Evolutionary conservation across 306 rosid genomes (phyloP), one percentile per base, ranked within the genome.

Genomic region (Lathyrus aphaca): DNA sequence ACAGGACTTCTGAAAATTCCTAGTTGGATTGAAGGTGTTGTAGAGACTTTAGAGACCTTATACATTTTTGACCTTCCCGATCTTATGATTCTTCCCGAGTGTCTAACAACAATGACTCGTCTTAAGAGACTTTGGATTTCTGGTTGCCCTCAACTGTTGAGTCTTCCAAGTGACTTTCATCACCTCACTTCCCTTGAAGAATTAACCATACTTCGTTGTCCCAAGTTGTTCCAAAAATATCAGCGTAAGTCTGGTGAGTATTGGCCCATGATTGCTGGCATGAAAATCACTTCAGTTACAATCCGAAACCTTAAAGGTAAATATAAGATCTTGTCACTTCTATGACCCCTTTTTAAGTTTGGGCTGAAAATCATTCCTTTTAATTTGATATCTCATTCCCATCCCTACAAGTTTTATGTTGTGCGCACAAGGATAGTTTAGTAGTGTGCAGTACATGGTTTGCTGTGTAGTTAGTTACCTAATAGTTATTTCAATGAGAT

Each of bases 261-360:
- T 3, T 59, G 65, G 27, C 45, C 65, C 63, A 38, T 35, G 38
- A 64, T 64, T 42, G 35, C 40, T 64, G n/a, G 15, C 55, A 25
- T 64, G 21, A 64, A 64, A 16, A 14, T 2, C 12, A 38, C 10
- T 59, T 4, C 1, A 1, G 9, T 35, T 32, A 21, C 38, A 6
- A 32, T 32, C 1, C 38, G 6, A 32, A 2, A 15, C 5, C 38
- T 27, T 23, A 19, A 46, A 46, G 63, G 63, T 27, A 56, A 56
- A 56, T 2, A 6, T 57, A 14, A 29, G 15, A 14, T 14, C 29
- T 57, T 55, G 13, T 57, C 18, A 25, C 61, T 12, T 23, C 38
- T 9, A 32, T 32, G 2, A 6, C 6, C 38, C 5, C 38, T 32
- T 32, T 32, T 32, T 32, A 32, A 32, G 38, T 32, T 32, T 32